A percentile compares a stretch with the other conserved stretches of the same genome.
Evolutionary conservation across 257 asterid species (phyloP).

Genomic region (Craterostigma plantagineum): DNA sequence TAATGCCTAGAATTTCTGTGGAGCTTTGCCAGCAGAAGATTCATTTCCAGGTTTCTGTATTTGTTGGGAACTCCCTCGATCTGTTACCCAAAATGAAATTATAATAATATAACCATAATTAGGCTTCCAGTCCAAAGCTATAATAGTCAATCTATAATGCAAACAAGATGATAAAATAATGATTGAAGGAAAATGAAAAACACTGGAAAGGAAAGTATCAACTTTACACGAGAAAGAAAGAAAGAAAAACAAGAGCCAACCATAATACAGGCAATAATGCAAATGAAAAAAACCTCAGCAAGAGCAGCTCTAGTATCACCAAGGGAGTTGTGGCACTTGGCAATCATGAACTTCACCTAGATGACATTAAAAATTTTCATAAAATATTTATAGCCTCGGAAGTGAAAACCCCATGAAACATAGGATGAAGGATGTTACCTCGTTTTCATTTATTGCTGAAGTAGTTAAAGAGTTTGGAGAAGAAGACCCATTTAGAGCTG

Average conservation of each 20-base stretch:
- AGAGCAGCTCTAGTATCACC: conserved; percentile 73
- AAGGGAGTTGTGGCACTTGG: conserved; percentile 49
- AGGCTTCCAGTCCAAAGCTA: conserved; percentile 1
- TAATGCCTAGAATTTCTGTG: conserved; percentile 75
- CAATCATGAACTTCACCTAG: conserved; percentile 86
- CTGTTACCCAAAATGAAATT: conserved; percentile 12
- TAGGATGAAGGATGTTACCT: conserved; percentile 26
- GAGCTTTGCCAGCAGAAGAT: conserved; percentile 81
- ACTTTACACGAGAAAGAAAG: not conserved
- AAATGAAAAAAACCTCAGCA: conserved; percentile 51
- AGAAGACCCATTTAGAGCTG: conserved; percentile 55
- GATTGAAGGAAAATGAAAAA: not conserved
- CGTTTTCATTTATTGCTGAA: conserved; percentile 61
- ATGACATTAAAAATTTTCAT: conserved; percentile 3
- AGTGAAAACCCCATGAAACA: conserved; percentile 3
- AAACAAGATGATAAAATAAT: not conserved
- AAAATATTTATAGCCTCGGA: conserved; percentile 3
- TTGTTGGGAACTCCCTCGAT: conserved; percentile 92
- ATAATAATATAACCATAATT: too few relatives aligned
- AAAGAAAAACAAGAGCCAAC: not conserved
- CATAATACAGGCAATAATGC: conserved; percentile 10
- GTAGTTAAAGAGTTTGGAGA: conserved; percentile 58
- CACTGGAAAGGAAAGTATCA: not conserved
- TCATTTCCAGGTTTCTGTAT: conserved; percentile 80
- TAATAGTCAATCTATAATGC: not conserved